These are phyloP conservation scores for Malus hybrid DNA, from an alignment of 331 rosid genomes.

Conservation along the genomic window DNA sequence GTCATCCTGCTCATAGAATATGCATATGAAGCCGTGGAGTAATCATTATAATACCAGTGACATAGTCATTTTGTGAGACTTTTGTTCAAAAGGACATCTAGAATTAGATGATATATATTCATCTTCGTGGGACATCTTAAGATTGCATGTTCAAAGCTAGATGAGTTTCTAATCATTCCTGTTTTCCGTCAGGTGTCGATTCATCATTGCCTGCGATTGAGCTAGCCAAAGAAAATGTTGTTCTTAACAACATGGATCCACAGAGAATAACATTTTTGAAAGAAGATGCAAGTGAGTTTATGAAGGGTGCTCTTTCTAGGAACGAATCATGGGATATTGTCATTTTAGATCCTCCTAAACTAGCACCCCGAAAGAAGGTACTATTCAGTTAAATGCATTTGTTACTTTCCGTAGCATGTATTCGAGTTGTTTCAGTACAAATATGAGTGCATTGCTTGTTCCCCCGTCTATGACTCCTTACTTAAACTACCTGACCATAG, in stretches of 20 bases:
- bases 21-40: not conserved
- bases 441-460: not conserved
- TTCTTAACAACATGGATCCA: constrained; percentile 67
- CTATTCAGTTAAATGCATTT: not conserved
- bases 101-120: not conserved
- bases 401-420: not conserved
- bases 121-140: not conserved
- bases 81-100: not conserved
- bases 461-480: not conserved
- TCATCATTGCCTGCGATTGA: constrained; percentile 69
- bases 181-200: constrained; percentile 53
- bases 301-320: constrained; percentile 72
- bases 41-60: not conserved
- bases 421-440: not conserved
- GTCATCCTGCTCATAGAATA: not conserved
- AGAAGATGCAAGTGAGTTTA: constrained; percentile 69
- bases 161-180: constrained; percentile 4
- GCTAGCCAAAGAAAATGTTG: constrained; percentile 79
- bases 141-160: constrained; percentile 9
- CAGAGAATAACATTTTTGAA: constrained; percentile 57
- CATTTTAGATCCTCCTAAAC: constrained; percentile 88
- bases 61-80: not conserved
- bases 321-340: constrained; percentile 80
- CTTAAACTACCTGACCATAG: not conserved
- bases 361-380: constrained; percentile 85